Evolutionary conservation across 2,329 filamentous ascomycete species (phyloP), one percentile per base, ranked within the genome.

Genomic region (Exophiala lecanii-corni): DNA sequence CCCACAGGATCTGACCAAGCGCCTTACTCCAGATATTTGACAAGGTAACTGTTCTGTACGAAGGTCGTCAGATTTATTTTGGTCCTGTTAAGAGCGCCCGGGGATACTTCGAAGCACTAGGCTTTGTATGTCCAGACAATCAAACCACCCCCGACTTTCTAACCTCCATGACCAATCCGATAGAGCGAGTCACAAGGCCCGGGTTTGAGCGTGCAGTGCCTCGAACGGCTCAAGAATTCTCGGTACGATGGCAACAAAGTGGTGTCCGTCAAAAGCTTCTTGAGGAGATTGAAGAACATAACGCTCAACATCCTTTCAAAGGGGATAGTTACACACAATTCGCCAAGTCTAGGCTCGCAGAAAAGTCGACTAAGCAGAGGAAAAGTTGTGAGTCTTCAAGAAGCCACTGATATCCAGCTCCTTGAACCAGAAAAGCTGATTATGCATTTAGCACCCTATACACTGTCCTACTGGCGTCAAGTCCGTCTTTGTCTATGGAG

Each of bases 21-120:
- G n/a, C n/a, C 6, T 26, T 6, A 26, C 23, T 26, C 6, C 23
- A 26, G 23, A 69, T 80, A 0, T 85, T 85, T 56, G 81, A 85
- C 58, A 85, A 85, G 56, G 80, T 84, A 0, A 67, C 84, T 0
- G 73, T 85, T 6, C 70, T 85, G 3, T 80, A 85, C 34, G 73
- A 79, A 43, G 81, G 81, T 35, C 76, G 79, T 47, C 62, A 84
- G 52, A 71, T 84, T 32, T 86, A 74, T 64, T 84, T 81, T 48
- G 81, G 81, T 0, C 72, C 79, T 0, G 65, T 70, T 51, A 62
- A 68, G 3, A 67, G 79, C 45, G 82, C 81, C 0, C 64, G 70
- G 3, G 75, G 76, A 0, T 86, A 81, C 55, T 81, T 85, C 71
- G 78, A 84, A 55, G 60, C 68, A 0, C 62, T 79, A 2, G 82